Evolutionary conservation across 495 filamentous ascomycete species (phyloP), one percentile per base, ranked within the genome.

Genomic region (Stereocaulon alpinum): DNA sequence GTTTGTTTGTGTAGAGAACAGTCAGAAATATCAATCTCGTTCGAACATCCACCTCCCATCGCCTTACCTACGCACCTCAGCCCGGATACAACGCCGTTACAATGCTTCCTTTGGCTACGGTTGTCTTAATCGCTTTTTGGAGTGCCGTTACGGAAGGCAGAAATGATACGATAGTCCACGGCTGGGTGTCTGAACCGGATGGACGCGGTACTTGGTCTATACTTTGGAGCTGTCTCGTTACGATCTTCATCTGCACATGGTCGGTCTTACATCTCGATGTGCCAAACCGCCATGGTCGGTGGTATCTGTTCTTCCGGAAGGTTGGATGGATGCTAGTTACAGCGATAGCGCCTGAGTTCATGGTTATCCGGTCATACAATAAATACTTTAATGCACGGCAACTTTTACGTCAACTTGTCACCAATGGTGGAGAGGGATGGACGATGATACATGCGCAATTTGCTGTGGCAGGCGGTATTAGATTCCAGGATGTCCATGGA

Each of bases 161-260:
- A n/a, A 41, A 61, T n/a, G 58, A 64, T 1, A 61, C 53, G 12
- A 42, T 60, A 0, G 10, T 44, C 17, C 45, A 58, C 2, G 55
- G 55, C 18, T 62, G 55, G 60, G n/a, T 18, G 20, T 22, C 49
- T 52, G 50, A 51, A 40, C 70, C 70, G 0, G 40, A 64, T n/a
- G 52, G 43, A 27, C 66, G 72, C 4, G 70, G 71, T 10, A 71
- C 70, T 17, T 61, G 65, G 41, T 64, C 66, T 47, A 71, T 74
- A 29, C n/a, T 73, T 11, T 70, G 64, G 67, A 66, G 56, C 37
- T 73, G 66, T 48, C 34, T 70, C 20, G 40, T 63, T 37, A 72
- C 69, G 12, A 63, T 68, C 4, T 65, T 69, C 61, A 48, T 72
- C 37, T 72, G 72, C 61, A 64, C 61, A 11, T 74, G 60, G 55